Conservation (phyloP, 768 basidiomycete genomes). For the Suillus decipiens region DNA sequence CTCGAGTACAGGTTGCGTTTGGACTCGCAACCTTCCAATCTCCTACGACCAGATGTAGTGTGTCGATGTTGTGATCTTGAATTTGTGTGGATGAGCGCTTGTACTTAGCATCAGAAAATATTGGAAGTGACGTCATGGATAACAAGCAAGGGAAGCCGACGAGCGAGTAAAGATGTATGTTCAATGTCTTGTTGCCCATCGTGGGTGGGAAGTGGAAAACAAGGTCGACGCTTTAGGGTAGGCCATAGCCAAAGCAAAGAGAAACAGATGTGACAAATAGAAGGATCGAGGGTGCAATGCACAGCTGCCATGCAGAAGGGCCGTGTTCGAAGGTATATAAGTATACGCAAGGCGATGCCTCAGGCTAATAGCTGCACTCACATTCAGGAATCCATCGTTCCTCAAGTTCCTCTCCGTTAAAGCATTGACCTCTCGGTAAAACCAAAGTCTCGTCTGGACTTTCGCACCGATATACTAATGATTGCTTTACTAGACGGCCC, state of each 20-base stretch:
- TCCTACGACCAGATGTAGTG: too few species aligned
- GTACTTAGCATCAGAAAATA: too few species aligned
- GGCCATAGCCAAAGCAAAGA: neutral
- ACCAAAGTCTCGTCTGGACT: neutral
- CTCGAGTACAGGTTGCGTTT: too few species aligned
- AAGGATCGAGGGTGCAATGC: neutral
- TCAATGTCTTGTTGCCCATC: neutral
- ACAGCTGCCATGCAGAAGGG: neutral
- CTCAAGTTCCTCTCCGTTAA: neutral
- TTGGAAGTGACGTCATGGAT: too few species aligned
- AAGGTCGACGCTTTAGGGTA: neutral
- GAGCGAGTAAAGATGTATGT: neutral
- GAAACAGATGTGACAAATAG: neutral
- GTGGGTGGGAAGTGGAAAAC: neutral
- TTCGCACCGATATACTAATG: neutral
- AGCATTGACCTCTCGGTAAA: neutral
- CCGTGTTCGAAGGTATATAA: neutral
- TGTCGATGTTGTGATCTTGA: too few species aligned
- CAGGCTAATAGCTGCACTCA: neutral
- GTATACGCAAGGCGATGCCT: neutral
- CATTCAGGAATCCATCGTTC: neutral
- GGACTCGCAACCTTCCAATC: too few species aligned
- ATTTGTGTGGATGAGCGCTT: too few species aligned
- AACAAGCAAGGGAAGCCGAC: neutral
- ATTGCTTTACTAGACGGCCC: neutral